Base-by-base conservation (phyloP, 164 flowering plant genomes). In the Liquidambar formosana region DNA sequence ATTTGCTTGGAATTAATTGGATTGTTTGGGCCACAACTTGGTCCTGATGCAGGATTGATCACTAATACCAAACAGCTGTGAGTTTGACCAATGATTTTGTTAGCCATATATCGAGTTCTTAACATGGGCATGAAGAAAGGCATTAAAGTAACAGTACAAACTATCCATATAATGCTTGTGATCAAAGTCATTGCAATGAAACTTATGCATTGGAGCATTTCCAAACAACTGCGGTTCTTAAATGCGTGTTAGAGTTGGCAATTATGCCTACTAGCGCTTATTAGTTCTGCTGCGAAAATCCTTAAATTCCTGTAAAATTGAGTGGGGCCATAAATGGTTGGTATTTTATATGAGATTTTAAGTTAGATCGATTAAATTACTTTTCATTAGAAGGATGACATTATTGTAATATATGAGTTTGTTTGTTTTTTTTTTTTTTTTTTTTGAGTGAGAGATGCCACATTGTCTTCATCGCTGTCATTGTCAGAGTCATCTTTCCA, bases 181-280 rank as follows among this genome's bases (percentile, higher is more conserved):
- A 45, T 60, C 45, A 19, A 68, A 69, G 25, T 52, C 44, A 48
- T 57, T 27, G n/a, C 45, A 12, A 1, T 54, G 38, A 65, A 66
- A 28, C n/a, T 68, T 22, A 13, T 43, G 54, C 64, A 51, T 44
- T 56, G n/a, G 27, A n/a, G 43, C 43, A 56, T 57, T 23, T 43
- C 38, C 38, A 21, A 10, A n/a, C 13, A 38, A 18, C 64, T 43
- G 16, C 1, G 48, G 5, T 53, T 52, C 53, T 41, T 6, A 61
- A 47, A 18, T 70, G 38, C 15, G n/a, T 47, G 10, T 15, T 22
- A 33, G 23, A 49, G 45, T 21, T 38, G 14, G 14, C 18, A 27
- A 23, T 19, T 54, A 18, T 47, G 8, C 61, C 6, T 10, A 25
- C 22, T 43, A 8, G 65, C 38, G 52, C 43, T 54, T 61, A 1